Percentiles rank a stretch among this genome's conserved stretches.
Evolutionary conservation across 176 grass and related monocot species (phyloP).

Genomic region (Musa acuminata): DNA sequence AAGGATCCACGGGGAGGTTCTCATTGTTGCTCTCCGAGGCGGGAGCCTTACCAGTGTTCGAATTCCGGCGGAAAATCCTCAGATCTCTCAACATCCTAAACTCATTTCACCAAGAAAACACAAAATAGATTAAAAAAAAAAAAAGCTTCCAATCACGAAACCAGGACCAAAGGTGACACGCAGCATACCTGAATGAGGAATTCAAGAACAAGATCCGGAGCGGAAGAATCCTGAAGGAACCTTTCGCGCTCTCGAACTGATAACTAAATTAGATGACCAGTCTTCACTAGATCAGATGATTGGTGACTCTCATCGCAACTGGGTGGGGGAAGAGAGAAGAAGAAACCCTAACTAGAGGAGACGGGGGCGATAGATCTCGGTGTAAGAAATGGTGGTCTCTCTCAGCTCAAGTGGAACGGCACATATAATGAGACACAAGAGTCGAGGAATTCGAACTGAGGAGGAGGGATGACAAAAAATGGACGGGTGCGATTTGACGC

Average conservation of each 20-base stretch:
- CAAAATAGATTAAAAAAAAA: background rate
- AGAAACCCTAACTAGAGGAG: background rate
- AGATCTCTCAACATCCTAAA: conserved; percentile 54
- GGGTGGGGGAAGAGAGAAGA: background rate
- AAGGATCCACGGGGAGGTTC: conserved; percentile 38
- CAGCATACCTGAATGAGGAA: conserved; percentile 19
- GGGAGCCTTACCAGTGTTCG: conserved; percentile 25
- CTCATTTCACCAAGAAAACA: background rate
- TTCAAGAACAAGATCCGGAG: conserved; percentile 20
- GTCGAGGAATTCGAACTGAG: background rate
- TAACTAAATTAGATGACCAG: background rate
- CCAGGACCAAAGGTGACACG: background rate
- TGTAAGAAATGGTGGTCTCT: background rate
- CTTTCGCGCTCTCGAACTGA: background rate
- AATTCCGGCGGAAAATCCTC: conserved; percentile 28
- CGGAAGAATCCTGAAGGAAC: background rate
- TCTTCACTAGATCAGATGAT: background rate
- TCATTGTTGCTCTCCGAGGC: conserved; percentile 38
- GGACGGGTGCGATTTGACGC: background rate
- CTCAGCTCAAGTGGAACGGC: background rate
- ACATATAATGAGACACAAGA: background rate
- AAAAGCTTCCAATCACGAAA: background rate
- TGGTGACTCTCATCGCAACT: background rate
- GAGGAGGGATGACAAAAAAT: background rate
- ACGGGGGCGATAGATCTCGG: background rate